Evolutionary conservation across 306 rosid species (phyloP).

Genomic region (Clitoria ternatea): DNA sequence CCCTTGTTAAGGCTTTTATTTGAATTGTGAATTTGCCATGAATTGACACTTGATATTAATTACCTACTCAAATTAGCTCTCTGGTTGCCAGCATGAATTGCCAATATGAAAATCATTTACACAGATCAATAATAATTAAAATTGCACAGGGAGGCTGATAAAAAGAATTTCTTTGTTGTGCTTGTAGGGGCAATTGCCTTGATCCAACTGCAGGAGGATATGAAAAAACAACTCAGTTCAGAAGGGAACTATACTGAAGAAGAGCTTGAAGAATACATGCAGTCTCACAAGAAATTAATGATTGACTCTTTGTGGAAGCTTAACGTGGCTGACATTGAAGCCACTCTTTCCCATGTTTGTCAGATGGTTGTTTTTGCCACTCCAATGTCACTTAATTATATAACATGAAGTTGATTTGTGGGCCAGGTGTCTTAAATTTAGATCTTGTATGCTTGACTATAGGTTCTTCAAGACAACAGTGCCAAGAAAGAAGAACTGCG

Average conservation of each 20-base stretch:
- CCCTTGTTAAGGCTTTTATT: slow-evolving; percentile 8
- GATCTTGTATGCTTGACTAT: slow-evolving; percentile 32
- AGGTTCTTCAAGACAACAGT: slow-evolving; percentile 92
- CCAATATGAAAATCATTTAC: neutral
- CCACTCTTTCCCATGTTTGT: slow-evolving; percentile 95
- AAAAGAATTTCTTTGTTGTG: slow-evolving; percentile 28
- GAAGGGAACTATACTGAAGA: slow-evolving; percentile 93
- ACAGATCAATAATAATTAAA: too few relatives aligned
- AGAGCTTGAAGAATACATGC: slow-evolving; percentile 89
- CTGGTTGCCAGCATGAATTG: slow-evolving; percentile 18
- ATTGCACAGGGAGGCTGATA: slow-evolving; percentile 27
- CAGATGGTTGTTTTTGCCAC: slow-evolving; percentile 65
- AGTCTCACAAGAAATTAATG: slow-evolving; percentile 84
- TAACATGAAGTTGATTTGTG: slow-evolving; percentile 5
- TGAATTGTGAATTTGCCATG: neutral
- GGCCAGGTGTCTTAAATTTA: slow-evolving; percentile 19
- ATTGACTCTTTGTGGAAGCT: slow-evolving; percentile 97
- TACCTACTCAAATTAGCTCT: neutral
- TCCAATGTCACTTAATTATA: slow-evolving; percentile 9
- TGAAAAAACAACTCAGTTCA: slow-evolving; percentile 86
- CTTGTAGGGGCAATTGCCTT: slow-evolving; percentile 88
- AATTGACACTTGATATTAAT: neutral
- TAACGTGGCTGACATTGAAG: slow-evolving; percentile 97
- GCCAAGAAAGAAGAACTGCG: slow-evolving; percentile 90
- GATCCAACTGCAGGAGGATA: slow-evolving; percentile 97